These are phyloP conservation scores for Sphagnum tenellum DNA, from an alignment of 225 moss, liverwort and hornwort genomes.

Conservation along the genomic window DNA sequence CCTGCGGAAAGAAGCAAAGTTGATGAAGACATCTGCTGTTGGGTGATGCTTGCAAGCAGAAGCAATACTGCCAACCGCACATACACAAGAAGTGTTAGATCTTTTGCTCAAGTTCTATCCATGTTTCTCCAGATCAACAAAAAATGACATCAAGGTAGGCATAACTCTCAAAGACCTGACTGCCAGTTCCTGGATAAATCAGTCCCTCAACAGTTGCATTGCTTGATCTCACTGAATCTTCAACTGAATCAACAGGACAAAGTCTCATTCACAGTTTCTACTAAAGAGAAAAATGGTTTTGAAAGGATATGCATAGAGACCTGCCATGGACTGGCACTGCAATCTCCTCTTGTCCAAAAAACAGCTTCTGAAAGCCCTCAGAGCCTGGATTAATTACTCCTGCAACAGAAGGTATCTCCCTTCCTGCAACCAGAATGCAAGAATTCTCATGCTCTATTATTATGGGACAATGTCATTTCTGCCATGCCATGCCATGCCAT, in stretches of 20 bases:
- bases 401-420: conserved; percentile 75
- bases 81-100: too few species aligned
- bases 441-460: too few species aligned
- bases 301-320: conserved; percentile 2
- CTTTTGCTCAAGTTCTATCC: too few species aligned
- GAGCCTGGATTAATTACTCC: conserved; percentile 90
- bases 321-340: conserved; percentile 87
- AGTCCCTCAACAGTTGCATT: too few species aligned
- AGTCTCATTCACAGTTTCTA: too few species aligned
- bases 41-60: conserved; percentile 73
- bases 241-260: neutral
- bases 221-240: too few species aligned
- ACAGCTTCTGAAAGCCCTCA: conserved; percentile 90
- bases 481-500: too few species aligned
- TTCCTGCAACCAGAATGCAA: conserved; percentile 14
- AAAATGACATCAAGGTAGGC: neutral
- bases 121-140: conserved; percentile 1
- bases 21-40: conserved; percentile 95
- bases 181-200: too few species aligned
- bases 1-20: conserved; percentile 90
- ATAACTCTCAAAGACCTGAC: too few species aligned
- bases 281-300: too few species aligned
- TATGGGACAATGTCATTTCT: neutral
- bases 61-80: conserved; percentile 22
- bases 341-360: conserved; percentile 84